These are phyloP conservation scores for Botrytis galanthina DNA, from an alignment of 2,329 filamentous ascomycete species.

Conservation along the genomic window DNA sequence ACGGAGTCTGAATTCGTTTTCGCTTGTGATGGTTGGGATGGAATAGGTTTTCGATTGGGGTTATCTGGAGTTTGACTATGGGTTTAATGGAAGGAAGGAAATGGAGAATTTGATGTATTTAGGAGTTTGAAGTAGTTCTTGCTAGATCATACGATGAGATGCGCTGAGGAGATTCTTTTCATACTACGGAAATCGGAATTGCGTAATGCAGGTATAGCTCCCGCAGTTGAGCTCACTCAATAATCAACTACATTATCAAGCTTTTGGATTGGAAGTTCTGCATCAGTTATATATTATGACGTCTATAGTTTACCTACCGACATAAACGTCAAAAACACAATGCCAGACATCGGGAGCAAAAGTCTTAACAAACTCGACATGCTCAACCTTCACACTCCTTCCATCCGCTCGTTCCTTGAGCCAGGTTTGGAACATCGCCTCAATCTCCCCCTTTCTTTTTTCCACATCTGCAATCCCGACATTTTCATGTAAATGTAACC, in stretches of 20 bases:
- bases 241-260: neutral
- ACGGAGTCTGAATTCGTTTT: neutral
- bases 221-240: no score
- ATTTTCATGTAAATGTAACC: constrained; percentile 68
- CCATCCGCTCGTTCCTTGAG: constrained; percentile 20
- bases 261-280: neutral
- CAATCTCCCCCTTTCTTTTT: constrained; percentile 30
- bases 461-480: constrained; percentile 55
- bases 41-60: no score
- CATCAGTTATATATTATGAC: neutral
- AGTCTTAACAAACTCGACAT: constrained; percentile 66
- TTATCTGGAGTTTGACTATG: neutral
- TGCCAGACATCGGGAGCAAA: constrained; percentile 69
- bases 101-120: neutral
- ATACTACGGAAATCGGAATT: neutral
- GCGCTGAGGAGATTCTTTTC: neutral
- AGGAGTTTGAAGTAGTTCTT: neutral
- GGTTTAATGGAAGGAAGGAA: neutral
- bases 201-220: neutral
- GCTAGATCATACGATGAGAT: neutral
- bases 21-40: neutral
- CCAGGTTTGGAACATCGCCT: constrained; percentile 26
- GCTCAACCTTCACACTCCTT: constrained; percentile 44
- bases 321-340: constrained; percentile 63
- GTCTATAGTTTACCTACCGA: constrained; percentile 18